These are phyloP conservation scores for Barnettozyma sucrosica DNA, from an alignment of 805 yeast species.

Conservation along the genomic window DNA sequence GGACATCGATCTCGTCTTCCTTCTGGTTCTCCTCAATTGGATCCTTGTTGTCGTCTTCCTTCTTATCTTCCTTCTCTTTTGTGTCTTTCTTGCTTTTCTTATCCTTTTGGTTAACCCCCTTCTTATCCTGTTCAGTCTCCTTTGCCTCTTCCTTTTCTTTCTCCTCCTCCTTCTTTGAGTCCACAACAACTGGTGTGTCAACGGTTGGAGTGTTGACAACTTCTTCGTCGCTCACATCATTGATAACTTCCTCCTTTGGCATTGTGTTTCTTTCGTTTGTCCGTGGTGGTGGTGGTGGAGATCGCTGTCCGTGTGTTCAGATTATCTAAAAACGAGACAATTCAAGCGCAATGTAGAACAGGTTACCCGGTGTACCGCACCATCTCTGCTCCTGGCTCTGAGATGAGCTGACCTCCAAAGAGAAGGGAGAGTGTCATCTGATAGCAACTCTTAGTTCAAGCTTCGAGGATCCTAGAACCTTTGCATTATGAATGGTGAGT, in stretches of 20 bases:
- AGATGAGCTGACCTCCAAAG: no score
- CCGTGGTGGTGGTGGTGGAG: neutral
- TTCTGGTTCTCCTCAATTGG: conserved; percentile 2
- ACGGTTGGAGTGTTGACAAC: conserved; percentile 2
- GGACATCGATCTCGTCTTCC: conserved; percentile 15
- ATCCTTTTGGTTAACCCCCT: conserved; percentile 7
- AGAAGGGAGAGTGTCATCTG: no score
- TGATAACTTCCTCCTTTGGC: conserved; percentile 5
- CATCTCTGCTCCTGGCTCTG: neutral
- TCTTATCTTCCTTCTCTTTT: conserved; percentile 6
- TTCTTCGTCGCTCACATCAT: conserved; percentile 6
- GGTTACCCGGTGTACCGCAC: neutral
- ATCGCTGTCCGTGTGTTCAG: neutral
- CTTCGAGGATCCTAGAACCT: no score
- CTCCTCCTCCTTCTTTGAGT: conserved; percentile 3
- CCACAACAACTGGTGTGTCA: conserved; percentile 11
- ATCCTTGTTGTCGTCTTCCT: conserved; percentile 5
- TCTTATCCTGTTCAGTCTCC: neutral
- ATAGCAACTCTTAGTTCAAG: no score
- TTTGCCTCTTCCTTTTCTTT: conserved; percentile 4
- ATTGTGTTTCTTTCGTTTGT: neutral
- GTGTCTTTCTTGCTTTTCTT: conserved; percentile 10
- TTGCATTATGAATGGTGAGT: no score
- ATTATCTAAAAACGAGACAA: neutral
- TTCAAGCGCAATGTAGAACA: neutral